phyloP scores from a whole-genome alignment of 441 rosid species.

The Melastoma candidum region DNA sequence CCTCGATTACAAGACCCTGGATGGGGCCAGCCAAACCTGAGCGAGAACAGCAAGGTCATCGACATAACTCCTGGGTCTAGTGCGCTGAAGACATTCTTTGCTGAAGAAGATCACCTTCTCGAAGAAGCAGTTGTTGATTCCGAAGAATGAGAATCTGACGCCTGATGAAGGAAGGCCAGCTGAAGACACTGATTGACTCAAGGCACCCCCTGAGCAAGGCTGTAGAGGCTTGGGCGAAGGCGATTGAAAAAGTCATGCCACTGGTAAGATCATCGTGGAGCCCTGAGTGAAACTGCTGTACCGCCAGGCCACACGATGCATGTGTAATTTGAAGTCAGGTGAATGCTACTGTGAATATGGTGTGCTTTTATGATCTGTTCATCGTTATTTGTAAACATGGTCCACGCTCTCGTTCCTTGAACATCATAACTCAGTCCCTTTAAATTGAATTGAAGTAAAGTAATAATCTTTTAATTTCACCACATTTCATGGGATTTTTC shows the following conservation, averaged over 20 bases:
- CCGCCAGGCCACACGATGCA: no score
- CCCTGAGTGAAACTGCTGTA: not conserved
- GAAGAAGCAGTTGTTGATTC: not conserved
- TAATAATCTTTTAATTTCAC: no score
- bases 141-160: not conserved
- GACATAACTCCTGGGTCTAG: not conserved
- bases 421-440: no score
- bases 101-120: conserved; percentile 8
- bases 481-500: no score
- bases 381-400: no score
- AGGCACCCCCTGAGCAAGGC: conserved; percentile 5
- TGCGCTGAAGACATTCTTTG: not conserved
- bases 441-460: no score
- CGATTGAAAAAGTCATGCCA: not conserved
- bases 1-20: conserved; percentile 6
- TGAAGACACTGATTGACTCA: conserved; percentile 1
- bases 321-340: no score
- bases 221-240: conserved; percentile 6
- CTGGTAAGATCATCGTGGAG: conserved; percentile 5
- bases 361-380: no score
- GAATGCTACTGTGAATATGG: no score
- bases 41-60: not conserved
- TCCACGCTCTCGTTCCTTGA: no score
- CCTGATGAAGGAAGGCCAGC: conserved; percentile 6
- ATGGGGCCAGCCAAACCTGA: conserved; percentile 10